Evolutionary conservation across 2,329 filamentous ascomycete genomes (phyloP).

Genomic region (Delphinella strobiligena): DNA sequence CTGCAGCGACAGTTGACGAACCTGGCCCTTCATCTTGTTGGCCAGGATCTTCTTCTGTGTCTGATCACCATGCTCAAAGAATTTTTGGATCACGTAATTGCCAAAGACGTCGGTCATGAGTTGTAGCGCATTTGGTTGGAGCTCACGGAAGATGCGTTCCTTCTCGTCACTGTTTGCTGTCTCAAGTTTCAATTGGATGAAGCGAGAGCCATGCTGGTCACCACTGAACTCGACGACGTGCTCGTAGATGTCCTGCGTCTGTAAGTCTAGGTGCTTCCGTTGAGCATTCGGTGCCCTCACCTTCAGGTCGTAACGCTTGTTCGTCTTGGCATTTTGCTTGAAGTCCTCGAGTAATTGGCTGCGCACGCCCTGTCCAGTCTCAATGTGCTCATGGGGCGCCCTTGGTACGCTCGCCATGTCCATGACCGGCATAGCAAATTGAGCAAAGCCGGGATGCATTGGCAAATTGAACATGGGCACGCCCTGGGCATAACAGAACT

Average conservation of each 20-base stretch:
- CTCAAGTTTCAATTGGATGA: conserved; percentile 87
- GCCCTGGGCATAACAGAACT: neutral
- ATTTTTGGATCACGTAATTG: conserved; percentile 96
- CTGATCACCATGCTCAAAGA: conserved; percentile 93
- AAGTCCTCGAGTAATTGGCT: conserved; percentile 73
- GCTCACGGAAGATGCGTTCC: conserved; percentile 77
- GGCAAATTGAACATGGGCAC: conserved; percentile 13
- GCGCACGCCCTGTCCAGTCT: conserved; percentile 37
- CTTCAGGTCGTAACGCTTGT: conserved; percentile 68
- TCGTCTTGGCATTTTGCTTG: conserved; percentile 59
- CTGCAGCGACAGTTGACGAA: conserved; percentile 67
- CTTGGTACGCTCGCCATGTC: conserved; percentile 14
- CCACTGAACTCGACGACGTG: conserved; percentile 91
- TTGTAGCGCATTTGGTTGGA: conserved; percentile 70
- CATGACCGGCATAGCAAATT: conserved; percentile 23
- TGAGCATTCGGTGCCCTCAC: conserved; percentile 24
- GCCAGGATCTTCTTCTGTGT: conserved; percentile 81
- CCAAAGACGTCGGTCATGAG: conserved; percentile 95
- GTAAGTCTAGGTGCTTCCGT: neutral
- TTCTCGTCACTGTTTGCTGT: conserved; percentile 94
- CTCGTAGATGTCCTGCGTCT: conserved; percentile 59
- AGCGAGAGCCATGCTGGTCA: conserved; percentile 88
- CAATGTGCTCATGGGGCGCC: conserved; percentile 1
- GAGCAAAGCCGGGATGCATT: conserved; percentile 24
- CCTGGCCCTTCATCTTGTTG: conserved; percentile 75